Percentiles rank a stretch among this genome's conserved stretches.
phyloP scores from a whole-genome alignment of 2,329 filamentous ascomycete species.

The Ophiognomonia clavigignenti-juglandacearum region DNA sequence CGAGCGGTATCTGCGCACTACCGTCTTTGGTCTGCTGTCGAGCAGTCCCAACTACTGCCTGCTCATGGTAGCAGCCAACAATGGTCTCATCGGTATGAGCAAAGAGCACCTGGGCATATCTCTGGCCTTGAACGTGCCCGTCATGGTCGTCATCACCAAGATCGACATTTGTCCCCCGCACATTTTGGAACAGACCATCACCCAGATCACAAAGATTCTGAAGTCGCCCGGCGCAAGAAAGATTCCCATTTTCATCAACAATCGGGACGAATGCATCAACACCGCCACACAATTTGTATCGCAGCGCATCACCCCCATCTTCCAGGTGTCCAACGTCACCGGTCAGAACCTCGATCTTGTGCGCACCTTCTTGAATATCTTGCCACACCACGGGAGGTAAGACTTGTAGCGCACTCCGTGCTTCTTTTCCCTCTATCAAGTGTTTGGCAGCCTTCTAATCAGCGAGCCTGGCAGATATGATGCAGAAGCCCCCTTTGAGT shows the following conservation, averaged over 20 bases:
- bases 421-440: neutral
- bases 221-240: conserved; percentile 92
- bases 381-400: conserved; percentile 76
- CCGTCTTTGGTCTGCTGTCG: conserved; percentile 89
- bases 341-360: conserved; percentile 87
- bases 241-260: conserved; percentile 93
- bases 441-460: neutral
- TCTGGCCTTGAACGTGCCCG: conserved; percentile 87
- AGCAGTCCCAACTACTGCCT: conserved; percentile 97
- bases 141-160: conserved; percentile 97
- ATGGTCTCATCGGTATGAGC: conserved; percentile 95
- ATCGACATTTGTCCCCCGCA: conserved; percentile 97
- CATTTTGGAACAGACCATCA: conserved; percentile 89
- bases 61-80: conserved; percentile 97
- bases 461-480: conserved; percentile 62
- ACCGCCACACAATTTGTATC: conserved; percentile 95
- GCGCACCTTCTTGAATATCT: conserved; percentile 87
- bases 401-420: neutral
- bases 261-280: conserved; percentile 85
- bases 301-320: conserved; percentile 92
- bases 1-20: conserved; percentile 91
- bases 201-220: conserved; percentile 85
- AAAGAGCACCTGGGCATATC: conserved; percentile 97
- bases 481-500: conserved; percentile 81
- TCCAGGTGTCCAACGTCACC: conserved; percentile 97